Conservation (phyloP, 139 green algal species). For the Tetradesmus lagerheimii region DNA sequence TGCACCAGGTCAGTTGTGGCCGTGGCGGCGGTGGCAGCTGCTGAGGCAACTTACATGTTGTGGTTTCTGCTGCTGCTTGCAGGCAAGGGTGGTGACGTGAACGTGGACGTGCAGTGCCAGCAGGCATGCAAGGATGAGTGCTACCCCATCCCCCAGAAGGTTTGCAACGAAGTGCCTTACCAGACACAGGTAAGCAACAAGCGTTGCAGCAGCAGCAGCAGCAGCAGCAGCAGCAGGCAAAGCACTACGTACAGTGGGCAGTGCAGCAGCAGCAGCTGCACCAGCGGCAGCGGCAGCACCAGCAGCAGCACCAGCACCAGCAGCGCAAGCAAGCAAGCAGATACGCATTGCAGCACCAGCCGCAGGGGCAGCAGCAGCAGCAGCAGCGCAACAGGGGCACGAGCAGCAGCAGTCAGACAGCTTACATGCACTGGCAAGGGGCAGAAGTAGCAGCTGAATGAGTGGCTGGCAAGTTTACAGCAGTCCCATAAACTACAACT, state of each 20-base stretch:
- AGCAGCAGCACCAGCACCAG: too few species aligned
- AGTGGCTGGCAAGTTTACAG: neutral
- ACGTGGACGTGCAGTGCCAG: conserved; percentile 40
- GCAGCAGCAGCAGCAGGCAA: neutral
- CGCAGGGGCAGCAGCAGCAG: too few species aligned
- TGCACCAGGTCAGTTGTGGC: too few species aligned
- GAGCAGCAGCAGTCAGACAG: too few species aligned
- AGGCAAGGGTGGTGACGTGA: conserved; percentile 43
- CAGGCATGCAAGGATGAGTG: conserved; percentile 37
- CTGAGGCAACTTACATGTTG: neutral
- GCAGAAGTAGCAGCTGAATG: neutral
- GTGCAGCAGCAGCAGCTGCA: too few species aligned
- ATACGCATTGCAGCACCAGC: too few species aligned
- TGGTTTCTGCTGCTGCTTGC: neutral
- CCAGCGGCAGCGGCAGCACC: too few species aligned
- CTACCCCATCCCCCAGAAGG: conserved; percentile 12
- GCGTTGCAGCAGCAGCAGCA: neutral
- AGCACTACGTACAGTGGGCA: too few species aligned
- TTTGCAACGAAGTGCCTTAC: conserved; percentile 33
- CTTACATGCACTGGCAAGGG: too few species aligned
- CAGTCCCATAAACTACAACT: neutral
- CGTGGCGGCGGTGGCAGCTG: neutral
- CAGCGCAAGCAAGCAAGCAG: too few species aligned
- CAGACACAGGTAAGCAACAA: conserved; percentile 15
- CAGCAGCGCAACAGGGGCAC: too few species aligned